Percentiles rank a stretch among this genome's conserved stretches.
phyloP scores from a whole-genome alignment of 2,329 filamentous ascomycete genomes.

The Colletotrichum magnum region DNA sequence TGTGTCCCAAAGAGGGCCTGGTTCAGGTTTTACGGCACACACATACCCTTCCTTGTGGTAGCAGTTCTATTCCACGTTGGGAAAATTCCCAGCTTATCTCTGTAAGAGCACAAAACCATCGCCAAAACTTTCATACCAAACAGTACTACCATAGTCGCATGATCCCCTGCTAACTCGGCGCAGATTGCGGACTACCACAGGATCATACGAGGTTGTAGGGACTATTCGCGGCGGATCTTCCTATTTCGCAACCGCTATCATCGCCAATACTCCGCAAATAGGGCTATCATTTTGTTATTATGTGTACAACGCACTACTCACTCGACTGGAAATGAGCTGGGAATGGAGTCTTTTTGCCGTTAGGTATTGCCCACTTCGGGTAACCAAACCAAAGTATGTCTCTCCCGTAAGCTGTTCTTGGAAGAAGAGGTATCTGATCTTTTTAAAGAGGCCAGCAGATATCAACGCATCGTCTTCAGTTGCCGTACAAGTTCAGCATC shows the following conservation, averaged over 20 bases:
- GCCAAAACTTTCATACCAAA: neutral
- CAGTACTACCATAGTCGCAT: too few species aligned
- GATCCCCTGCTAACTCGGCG: neutral
- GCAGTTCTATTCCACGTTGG: neutral
- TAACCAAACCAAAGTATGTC: neutral
- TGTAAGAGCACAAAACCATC: neutral
- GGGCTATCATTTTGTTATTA: conserved; percentile 15
- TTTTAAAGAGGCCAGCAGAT: neutral
- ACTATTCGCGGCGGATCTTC: neutral
- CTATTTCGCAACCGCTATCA: neutral
- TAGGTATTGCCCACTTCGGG: neutral
- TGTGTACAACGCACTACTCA: neutral
- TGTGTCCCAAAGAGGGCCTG: too few species aligned
- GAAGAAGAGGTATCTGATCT: neutral
- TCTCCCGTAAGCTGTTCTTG: neutral
- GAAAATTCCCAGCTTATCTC: neutral
- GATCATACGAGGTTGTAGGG: neutral
- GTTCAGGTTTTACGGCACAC: neutral
- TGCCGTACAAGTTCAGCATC: neutral
- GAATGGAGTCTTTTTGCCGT: neutral
- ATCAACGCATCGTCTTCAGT: neutral
- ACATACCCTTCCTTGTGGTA: neutral
- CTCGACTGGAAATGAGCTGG: neutral
- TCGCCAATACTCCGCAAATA: conserved; percentile 3
- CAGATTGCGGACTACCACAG: neutral